phyloP scores from a whole-genome alignment of 495 filamentous ascomycete species.

The Collariella sp. region DNA sequence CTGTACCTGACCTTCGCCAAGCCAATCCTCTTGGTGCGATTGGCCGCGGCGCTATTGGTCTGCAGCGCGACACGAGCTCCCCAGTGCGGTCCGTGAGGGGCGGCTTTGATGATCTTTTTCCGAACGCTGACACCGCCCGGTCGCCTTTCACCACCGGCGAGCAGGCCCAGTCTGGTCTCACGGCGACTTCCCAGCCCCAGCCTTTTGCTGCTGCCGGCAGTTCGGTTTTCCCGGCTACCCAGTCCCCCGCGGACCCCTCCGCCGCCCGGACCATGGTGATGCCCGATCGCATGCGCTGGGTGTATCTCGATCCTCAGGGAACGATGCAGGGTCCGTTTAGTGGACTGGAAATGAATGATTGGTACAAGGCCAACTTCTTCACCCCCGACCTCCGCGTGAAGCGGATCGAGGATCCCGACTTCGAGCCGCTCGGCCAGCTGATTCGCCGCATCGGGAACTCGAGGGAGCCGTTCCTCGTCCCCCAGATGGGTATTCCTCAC shows the following conservation, averaged over 20 bases:
- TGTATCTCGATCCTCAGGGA: conserved; percentile 90
- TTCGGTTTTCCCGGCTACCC: conserved; percentile 30
- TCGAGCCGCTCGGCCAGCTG: conserved; percentile 90
- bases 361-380: conserved; percentile 98
- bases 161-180: conserved; percentile 23
- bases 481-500: conserved; percentile 89
- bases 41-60: conserved; percentile 44
- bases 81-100: conserved; percentile 50
- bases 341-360: conserved; percentile 97
- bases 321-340: conserved; percentile 89
- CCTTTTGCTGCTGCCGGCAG: conserved; percentile 28
- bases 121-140: conserved; percentile 29
- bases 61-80: conserved; percentile 51
- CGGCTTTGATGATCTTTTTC: conserved; percentile 49
- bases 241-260: conserved; percentile 45
- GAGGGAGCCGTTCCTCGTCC: conserved; percentile 91
- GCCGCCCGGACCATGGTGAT: conserved; percentile 92
- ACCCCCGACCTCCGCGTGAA: conserved; percentile 88
- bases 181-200: conserved; percentile 26
- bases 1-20: conserved; percentile 43
- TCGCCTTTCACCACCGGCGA: conserved; percentile 30
- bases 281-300: conserved; percentile 98
- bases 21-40: conserved; percentile 45
- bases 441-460: conserved; percentile 97
- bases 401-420: conserved; percentile 84